Conservation (phyloP, 345 rosid species). For the Hevea brasiliensis region DNA sequence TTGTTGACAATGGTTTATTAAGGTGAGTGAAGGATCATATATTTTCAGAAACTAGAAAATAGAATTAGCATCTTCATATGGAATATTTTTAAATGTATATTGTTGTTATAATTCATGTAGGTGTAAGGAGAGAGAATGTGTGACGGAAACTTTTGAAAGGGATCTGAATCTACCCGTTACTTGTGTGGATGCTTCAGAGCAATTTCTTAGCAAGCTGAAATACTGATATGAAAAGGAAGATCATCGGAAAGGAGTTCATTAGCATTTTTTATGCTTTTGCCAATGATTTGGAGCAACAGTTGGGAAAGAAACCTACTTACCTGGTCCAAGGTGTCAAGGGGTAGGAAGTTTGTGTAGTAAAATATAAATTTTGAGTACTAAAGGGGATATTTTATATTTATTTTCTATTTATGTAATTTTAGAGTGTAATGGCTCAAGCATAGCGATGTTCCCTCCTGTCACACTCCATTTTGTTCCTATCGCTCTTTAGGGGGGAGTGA, state of each 20-base stretch:
- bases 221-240: constrained; percentile 89
- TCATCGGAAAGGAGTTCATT: constrained; percentile 91
- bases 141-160: constrained; percentile 79
- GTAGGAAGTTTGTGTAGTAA: no score
- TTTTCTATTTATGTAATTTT: no score
- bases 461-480: no score
- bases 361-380: no score
- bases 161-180: constrained; percentile 90
- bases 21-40: constrained; percentile 44
- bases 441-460: no score
- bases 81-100: neutral
- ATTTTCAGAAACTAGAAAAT: neutral
- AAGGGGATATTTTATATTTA: no score
- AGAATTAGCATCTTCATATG: neutral
- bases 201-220: constrained; percentile 82
- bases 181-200: constrained; percentile 76
- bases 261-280: constrained; percentile 77
- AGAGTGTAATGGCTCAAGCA: no score
- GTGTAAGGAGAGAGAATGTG: constrained; percentile 92
- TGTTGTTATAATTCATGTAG: constrained; percentile 35
- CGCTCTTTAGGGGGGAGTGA: no score
- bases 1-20: constrained; percentile 89
- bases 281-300: constrained; percentile 65
- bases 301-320: constrained; percentile 77
- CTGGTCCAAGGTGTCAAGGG: no score